Evolutionary conservation across 352 stramenopile genomes (phyloP).

Genomic region (Phytophthora litchii): DNA sequence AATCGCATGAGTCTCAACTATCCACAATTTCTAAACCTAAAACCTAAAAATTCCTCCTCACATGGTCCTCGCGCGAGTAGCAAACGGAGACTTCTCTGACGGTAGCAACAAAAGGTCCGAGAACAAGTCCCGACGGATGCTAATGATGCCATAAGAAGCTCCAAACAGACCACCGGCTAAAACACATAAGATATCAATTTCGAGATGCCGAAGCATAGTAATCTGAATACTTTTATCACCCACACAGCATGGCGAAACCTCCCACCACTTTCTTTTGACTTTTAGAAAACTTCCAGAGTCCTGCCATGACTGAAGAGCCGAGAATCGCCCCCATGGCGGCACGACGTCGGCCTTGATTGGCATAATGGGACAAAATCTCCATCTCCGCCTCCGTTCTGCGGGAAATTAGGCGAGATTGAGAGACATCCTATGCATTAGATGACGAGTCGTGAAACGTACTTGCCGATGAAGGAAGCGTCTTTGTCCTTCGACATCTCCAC

Average conservation of each 20-base stretch:
- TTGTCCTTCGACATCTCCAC: conserved; percentile 60
- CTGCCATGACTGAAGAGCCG: conserved; percentile 37
- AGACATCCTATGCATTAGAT: not conserved
- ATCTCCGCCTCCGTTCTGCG: conserved; percentile 69
- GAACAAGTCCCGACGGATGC: conserved; percentile 71
- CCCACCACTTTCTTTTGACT: conserved; percentile 45
- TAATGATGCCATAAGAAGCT: conserved; percentile 71
- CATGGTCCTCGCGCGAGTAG: conserved; percentile 52
- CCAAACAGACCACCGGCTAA: conserved; percentile 61
- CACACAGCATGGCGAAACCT: conserved; percentile 48
- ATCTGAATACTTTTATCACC: conserved; percentile 11
- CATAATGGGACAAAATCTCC: conserved; percentile 60
- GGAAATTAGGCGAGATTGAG: conserved; percentile 4
- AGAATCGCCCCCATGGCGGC: conserved; percentile 46
- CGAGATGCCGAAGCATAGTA: not conserved
- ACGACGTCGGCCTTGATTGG: conserved; percentile 51
- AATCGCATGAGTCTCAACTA: not conserved
- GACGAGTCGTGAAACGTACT: conserved; percentile 38
- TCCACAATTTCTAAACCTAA: conserved; percentile 1
- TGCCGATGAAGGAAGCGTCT: conserved; percentile 54
- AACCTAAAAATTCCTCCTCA: conserved; percentile 20
- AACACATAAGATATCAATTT: not conserved
- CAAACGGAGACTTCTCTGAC: conserved; percentile 71
- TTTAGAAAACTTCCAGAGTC: conserved; percentile 51
- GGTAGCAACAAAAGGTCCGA: conserved; percentile 71